Evolutionary conservation across 2,329 filamentous ascomycete genomes (phyloP), one percentile per base, ranked within the genome.

Genomic region (Aphanoascus verrucosus): DNA sequence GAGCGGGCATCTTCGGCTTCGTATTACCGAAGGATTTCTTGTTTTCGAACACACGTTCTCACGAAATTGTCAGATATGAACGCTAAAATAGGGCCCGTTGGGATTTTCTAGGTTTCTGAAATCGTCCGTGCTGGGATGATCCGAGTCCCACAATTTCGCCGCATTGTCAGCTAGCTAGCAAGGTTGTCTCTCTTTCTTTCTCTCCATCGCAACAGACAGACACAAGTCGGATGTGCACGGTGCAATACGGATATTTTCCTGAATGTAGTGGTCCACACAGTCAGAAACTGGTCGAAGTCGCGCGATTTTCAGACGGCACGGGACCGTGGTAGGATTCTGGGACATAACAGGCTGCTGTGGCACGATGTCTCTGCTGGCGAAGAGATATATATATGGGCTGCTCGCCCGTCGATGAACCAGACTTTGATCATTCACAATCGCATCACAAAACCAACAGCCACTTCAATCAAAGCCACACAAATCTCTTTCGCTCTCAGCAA

Each of bases 1-100:
- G 14, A 11, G 17, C 28, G 37, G 31, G 14, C 48, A 28, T 50
- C 41, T 50, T 42, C 48, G 48, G 40, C 19, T 50, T 43, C 37
- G 14, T 8, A 9, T 19, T 35, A 23, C 48, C 48, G 38, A 19
- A 17, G 12, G 37, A 50, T 34, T 41, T 28, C 34, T 48, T 34
- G 48, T 50, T 50, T 37, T 50, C 48, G 48, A 50, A 50, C 48
- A 17, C 12, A 19, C 20, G 8, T 42, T 43, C 28, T n/a, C 38
- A 32, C 8, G 20, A 43, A n/a, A 23, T 23, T 32, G 12, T 11
- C 40, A 19, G 37, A 37, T 19, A 6, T n/a, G 35, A 49, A 11
- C 19, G 17, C 35, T 32, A 17, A 49, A 40, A 41, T 41, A 2
- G 3, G 8, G 23, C 23, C 23, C 23, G 23, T 28, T 28, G 23